Conservation (phyloP, 345 rosid genomes). For the Syzygium jambos region DNA sequence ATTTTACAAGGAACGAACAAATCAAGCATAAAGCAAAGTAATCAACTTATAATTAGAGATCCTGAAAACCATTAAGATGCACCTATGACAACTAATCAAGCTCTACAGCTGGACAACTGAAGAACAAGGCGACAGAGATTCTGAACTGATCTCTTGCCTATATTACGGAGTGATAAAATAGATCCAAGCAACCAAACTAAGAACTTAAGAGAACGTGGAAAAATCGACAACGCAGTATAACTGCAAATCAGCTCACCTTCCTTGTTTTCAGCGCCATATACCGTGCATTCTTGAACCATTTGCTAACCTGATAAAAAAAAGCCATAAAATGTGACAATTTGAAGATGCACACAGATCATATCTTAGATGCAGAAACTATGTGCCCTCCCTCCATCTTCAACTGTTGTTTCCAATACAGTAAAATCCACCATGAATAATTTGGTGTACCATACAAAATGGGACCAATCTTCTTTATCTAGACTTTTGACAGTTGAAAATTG, state of each 20-base stretch:
- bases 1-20: not conserved
- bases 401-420: not conserved
- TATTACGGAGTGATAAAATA: not conserved
- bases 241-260: slow-evolving; percentile 41
- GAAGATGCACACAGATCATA: not conserved
- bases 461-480: not conserved
- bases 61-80: not conserved
- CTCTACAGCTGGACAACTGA: not conserved
- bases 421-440: not conserved
- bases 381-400: not conserved
- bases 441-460: not conserved
- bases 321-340: not conserved
- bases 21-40: not conserved
- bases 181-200: not conserved
- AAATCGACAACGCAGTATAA: not conserved
- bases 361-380: not conserved
- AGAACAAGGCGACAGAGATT: not conserved
- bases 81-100: not conserved
- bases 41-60: not conserved
- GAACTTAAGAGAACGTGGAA: not conserved
- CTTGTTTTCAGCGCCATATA: slow-evolving; percentile 72
- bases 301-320: slow-evolving; percentile 67
- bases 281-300: slow-evolving; percentile 96
- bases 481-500: not conserved
- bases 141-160: not conserved